phyloP scores from a whole-genome alignment of 2,329 filamentous ascomycete species.

The Mycosphaerella sp. region DNA sequence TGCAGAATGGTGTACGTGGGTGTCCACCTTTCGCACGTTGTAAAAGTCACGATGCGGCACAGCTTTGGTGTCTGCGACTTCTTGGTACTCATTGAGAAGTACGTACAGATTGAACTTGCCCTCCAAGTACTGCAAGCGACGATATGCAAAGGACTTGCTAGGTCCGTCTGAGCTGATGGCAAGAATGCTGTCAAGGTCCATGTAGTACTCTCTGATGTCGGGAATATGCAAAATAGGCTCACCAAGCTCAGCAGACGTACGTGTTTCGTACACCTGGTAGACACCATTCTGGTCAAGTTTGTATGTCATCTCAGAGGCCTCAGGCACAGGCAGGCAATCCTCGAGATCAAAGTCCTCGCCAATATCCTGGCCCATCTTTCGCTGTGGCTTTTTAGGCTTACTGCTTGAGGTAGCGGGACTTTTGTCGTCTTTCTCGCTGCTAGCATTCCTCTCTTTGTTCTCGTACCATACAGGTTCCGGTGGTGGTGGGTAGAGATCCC shows the following conservation, averaged over 20 bases:
- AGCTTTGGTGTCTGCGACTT: conserved; percentile 95
- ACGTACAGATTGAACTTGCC: conserved; percentile 95
- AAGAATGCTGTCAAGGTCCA: conserved; percentile 82
- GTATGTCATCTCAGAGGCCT: conserved; percentile 64
- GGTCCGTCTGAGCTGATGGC: conserved; percentile 92
- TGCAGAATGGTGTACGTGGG: conserved; percentile 96
- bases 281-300: conserved; percentile 77
- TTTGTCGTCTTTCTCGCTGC: conserved; percentile 15
- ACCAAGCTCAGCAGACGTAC: conserved; percentile 55
- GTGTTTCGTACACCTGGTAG: conserved; percentile 81
- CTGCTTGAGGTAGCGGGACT: conserved; percentile 21
- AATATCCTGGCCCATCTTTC: conserved; percentile 84
- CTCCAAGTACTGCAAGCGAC: conserved; percentile 88
- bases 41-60: conserved; percentile 98
- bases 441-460: conserved; percentile 28
- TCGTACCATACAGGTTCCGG: conserved; percentile 82
- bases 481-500: conserved; percentile 85
- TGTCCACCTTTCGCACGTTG: conserved; percentile 97
- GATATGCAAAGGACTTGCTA: conserved; percentile 94
- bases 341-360: conserved; percentile 86
- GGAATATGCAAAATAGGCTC: conserved; percentile 77
- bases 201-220: conserved; percentile 89
- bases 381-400: conserved; percentile 42
- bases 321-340: conserved; percentile 69
- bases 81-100: conserved; percentile 92